Evolutionary conservation across 2,329 filamentous ascomycete genomes (phyloP).

Genomic region (Achaetomium macrosporum): DNA sequence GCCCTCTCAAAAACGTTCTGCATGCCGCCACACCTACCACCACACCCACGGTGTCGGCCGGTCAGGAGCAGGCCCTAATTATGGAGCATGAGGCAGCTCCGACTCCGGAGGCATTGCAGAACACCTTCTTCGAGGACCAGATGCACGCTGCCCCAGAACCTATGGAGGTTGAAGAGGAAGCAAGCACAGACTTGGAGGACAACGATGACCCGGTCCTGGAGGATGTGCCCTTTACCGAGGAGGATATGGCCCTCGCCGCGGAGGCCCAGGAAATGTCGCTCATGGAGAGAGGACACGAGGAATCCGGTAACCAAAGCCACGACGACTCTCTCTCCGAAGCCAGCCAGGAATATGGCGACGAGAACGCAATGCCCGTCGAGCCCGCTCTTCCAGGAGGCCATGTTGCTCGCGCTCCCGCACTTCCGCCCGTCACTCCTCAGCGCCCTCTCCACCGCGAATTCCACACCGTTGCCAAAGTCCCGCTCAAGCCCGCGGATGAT

Average conservation of each 20-base stretch:
- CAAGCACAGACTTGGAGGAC: constrained; percentile 27
- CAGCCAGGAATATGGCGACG: constrained; percentile 62
- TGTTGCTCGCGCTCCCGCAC: constrained; percentile 23
- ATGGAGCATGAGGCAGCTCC: constrained; percentile 25
- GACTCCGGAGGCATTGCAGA: constrained; percentile 34
- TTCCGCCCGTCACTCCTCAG: constrained; percentile 51
- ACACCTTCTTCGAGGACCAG: constrained; percentile 56
- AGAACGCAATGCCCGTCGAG: constrained; percentile 56
- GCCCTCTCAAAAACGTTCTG: constrained; percentile 40
- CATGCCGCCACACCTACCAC: constrained; percentile 24
- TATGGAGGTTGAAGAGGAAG: constrained; percentile 31
- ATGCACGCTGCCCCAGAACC: constrained; percentile 39
- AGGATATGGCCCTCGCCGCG: constrained; percentile 52
- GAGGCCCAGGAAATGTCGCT: constrained; percentile 58
- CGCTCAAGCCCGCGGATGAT: constrained; percentile 63
- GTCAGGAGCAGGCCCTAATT: constrained; percentile 25
- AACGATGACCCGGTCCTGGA: constrained; percentile 35
- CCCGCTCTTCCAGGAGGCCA: constrained; percentile 35
- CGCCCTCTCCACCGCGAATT: constrained; percentile 50
- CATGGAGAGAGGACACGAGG: constrained; percentile 38
- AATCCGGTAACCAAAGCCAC: constrained; percentile 27
- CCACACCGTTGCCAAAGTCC: constrained; percentile 72
- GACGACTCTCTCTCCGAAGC: constrained; percentile 52
- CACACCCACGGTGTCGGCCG: background rate
- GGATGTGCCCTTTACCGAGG: constrained; percentile 44